These are phyloP conservation scores for Neospora caninum DNA, from an alignment of 169 alveolate genomes.

Conservation along the genomic window DNA sequence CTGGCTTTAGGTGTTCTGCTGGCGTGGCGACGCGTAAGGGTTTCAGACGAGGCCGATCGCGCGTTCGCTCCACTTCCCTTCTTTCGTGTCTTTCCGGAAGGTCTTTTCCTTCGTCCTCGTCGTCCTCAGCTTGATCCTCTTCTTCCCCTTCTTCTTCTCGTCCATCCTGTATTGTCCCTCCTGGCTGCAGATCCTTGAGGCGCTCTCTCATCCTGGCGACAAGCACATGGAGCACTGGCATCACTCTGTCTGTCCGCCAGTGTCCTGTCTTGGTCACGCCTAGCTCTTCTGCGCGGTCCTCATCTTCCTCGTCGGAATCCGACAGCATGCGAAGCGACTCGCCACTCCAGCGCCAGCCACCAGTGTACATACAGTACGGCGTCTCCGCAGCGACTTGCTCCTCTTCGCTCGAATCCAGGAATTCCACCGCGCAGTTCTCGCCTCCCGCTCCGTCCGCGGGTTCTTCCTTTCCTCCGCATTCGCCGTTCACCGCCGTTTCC, in stretches of 20 bases:
- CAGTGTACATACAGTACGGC: background rate
- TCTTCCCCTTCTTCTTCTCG: background rate
- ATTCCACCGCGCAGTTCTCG: background rate
- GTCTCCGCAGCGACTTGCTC: conserved; percentile 7
- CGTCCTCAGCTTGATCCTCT: background rate
- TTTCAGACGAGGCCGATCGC: background rate
- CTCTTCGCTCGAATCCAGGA: background rate
- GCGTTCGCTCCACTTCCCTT: background rate
- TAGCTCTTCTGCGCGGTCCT: background rate
- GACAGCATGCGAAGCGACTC: background rate
- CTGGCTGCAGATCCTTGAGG: background rate
- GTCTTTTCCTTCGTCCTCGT: too few species aligned
- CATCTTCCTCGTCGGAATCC: background rate
- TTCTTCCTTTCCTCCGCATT: background rate
- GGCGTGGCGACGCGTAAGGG: too few species aligned
- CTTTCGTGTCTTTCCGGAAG: background rate
- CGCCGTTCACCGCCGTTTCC: background rate
- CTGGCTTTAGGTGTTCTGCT: too few species aligned
- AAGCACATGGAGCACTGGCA: background rate
- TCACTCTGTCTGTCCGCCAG: background rate
- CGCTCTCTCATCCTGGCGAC: background rate
- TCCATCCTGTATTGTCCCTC: background rate
- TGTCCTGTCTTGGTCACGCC: background rate
- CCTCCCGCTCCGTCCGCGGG: background rate
- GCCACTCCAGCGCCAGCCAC: background rate